Percentiles rank a stretch among this genome's conserved stretches.
Evolutionary conservation across 2,329 filamentous ascomycete species (phyloP).

Genomic region (Alternaria solani): DNA sequence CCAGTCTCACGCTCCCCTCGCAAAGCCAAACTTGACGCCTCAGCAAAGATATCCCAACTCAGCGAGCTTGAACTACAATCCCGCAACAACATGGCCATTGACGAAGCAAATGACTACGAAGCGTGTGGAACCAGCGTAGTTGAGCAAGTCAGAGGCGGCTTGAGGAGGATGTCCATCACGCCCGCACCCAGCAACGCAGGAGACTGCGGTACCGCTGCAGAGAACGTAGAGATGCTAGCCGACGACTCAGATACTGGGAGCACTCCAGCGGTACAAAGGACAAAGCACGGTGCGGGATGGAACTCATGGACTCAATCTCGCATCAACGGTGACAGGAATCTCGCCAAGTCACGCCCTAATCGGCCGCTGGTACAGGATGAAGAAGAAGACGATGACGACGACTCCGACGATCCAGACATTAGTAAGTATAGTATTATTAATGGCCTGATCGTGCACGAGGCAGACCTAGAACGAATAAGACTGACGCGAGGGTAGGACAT

Average conservation of each 20-base stretch:
- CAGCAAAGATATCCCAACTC: not conserved
- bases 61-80: not conserved
- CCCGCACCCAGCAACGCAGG: not conserved
- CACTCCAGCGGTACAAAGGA: not conserved
- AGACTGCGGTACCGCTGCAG: not conserved
- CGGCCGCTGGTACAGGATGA: not conserved
- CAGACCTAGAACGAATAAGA: not conserved
- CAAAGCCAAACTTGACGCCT: not conserved
- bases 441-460: conserved; percentile 13
- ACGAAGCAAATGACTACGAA: not conserved
- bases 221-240: not conserved
- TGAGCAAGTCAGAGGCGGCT: not conserved
- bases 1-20: not conserved
- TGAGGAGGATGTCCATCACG: not conserved
- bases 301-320: conserved; percentile 7
- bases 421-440: conserved; percentile 19
- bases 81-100: not conserved
- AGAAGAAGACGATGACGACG: not conserved
- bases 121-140: not conserved
- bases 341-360: not conserved
- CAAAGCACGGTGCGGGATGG: not conserved
- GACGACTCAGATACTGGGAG: not conserved
- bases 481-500: conserved; percentile 8
- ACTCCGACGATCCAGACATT: conserved; percentile 16
- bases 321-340: conserved; percentile 9